Conservation (phyloP, 2,329 filamentous ascomycete species). For the Gyromitra esculenta region DNA sequence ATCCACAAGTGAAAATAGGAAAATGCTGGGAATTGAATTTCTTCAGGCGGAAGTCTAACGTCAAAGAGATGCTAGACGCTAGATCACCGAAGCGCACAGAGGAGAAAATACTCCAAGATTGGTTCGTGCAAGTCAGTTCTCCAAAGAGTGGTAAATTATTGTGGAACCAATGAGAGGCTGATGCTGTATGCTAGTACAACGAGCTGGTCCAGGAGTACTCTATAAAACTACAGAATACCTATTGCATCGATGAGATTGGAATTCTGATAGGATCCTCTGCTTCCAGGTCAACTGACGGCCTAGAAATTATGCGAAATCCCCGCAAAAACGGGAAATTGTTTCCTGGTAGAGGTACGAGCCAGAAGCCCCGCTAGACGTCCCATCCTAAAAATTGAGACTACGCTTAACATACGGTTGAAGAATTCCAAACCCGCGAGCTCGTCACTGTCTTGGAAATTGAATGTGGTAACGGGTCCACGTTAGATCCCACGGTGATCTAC, state of each 20-base stretch:
- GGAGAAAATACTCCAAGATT: not conserved
- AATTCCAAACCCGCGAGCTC: not conserved
- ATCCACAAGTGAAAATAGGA: not conserved
- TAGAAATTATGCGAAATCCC: not conserved
- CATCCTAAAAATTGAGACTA: not conserved
- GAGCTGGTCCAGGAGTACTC: not conserved
- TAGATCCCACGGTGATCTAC: not conserved
- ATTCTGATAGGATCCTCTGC: not conserved
- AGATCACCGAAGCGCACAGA: not conserved
- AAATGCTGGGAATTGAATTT: not conserved
- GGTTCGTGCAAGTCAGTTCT: not conserved
- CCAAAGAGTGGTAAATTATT: not conserved
- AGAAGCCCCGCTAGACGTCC: not conserved
- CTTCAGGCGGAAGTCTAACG: not conserved
- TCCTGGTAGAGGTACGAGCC: not conserved
- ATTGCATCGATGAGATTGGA: slow-evolving; percentile 6
- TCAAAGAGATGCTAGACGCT: not conserved
- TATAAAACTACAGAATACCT: not conserved
- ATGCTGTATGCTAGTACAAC: not conserved
- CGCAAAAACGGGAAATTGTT: not conserved
- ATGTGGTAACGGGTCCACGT: not conserved
- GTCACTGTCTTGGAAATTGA: not conserved
- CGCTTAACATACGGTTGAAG: not conserved
- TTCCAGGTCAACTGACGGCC: not conserved
- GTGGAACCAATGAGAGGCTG: not conserved